These are phyloP conservation scores for Leucosporidium scottii DNA, from an alignment of 768 basidiomycete genomes.

Conservation along the genomic window DNA sequence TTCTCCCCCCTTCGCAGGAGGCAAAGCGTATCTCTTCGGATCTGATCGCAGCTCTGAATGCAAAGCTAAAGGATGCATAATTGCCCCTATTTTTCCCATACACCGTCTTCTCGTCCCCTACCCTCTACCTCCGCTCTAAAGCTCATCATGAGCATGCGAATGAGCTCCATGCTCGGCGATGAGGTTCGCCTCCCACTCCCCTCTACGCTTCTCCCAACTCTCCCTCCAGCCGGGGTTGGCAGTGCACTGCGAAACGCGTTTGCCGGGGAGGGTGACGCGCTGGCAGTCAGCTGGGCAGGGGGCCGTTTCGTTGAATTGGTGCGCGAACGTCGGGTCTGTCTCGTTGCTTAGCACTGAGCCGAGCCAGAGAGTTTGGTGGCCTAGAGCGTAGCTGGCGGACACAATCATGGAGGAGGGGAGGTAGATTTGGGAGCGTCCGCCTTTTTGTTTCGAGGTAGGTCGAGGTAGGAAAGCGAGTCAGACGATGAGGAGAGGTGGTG, in stretches of 20 bases:
- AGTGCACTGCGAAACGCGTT: conserved; percentile 7
- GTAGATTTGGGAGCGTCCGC: conserved; percentile 38
- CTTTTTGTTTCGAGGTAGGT: too few species aligned
- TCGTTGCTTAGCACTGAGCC: conserved; percentile 24
- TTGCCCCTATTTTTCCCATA: conserved; percentile 12
- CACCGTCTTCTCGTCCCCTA: neutral
- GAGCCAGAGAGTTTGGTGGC: conserved; percentile 31
- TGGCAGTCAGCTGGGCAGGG: conserved; percentile 22
- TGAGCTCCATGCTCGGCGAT: neutral
- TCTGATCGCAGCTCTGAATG: conserved; percentile 54
- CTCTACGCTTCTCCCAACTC: conserved; percentile 4
- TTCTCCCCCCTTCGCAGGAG: conserved; percentile 45
- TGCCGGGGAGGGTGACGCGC: neutral
- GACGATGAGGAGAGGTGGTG: too few species aligned
- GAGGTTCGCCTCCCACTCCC: conserved; percentile 15
- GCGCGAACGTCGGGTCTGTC: conserved; percentile 21
- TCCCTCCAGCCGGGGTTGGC: conserved; percentile 4
- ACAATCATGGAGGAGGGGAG: conserved; percentile 37
- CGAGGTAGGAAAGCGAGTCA: neutral
- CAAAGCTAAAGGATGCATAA: conserved; percentile 28
- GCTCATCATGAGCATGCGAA: conserved; percentile 15
- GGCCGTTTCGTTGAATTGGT: conserved; percentile 24
- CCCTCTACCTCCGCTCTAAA: neutral
- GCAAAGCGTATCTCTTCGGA: conserved; percentile 61
- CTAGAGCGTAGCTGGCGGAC: conserved; percentile 35